Percentiles rank a stretch among this genome's conserved stretches.
Evolutionary conservation across 2,329 filamentous ascomycete species (phyloP).

Genomic region (Alternaria brassicae): DNA sequence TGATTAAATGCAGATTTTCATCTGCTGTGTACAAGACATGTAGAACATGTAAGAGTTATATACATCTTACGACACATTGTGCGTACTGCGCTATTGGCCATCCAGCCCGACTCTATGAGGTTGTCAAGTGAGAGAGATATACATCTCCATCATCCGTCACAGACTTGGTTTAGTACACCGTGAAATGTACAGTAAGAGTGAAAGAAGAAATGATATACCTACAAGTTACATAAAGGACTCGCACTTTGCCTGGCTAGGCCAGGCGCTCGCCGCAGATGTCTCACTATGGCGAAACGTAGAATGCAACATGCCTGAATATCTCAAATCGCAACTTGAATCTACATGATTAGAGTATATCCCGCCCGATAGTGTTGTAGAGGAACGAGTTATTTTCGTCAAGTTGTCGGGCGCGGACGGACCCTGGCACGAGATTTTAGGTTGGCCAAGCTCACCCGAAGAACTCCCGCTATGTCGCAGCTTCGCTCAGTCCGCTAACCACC

Average conservation of each 20-base stretch:
- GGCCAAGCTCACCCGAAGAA: conserved; percentile 32
- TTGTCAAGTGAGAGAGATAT: background rate
- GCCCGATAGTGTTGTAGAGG: background rate
- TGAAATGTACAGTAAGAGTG: background rate
- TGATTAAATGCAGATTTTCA: conserved; percentile 26
- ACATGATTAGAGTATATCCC: background rate
- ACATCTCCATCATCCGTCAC: background rate
- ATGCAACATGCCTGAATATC: background rate
- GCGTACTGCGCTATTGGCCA: background rate
- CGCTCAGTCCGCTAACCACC: conserved; percentile 26
- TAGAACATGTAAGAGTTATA: conserved; percentile 13
- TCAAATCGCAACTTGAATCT: background rate
- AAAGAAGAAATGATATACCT: background rate
- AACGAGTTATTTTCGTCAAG: conserved; percentile 25
- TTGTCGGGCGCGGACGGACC: conserved; percentile 25
- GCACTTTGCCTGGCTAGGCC: background rate
- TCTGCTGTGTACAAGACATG: conserved; percentile 26
- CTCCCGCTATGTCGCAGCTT: conserved; percentile 33
- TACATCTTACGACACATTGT: background rate
- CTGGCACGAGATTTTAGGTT: conserved; percentile 22
- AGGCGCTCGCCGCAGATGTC: background rate
- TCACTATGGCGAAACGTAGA: background rate
- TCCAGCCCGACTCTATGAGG: background rate
- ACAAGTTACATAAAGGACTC: background rate
- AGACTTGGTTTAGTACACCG: background rate